Conservation (phyloP, 805 yeast genomes). For the Pichia californica region DNA sequence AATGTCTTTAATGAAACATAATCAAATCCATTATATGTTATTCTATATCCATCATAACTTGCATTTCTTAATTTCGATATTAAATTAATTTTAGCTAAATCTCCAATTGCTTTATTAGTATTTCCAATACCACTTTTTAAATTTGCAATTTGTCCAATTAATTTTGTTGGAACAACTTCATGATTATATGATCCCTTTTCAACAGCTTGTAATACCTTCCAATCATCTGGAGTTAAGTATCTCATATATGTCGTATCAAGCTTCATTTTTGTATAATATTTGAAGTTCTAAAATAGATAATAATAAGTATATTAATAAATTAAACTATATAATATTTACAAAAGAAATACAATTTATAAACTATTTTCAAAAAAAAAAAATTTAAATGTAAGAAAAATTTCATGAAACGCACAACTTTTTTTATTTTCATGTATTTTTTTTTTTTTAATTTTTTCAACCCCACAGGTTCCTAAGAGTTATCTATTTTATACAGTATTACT, state of each 20-base stretch:
- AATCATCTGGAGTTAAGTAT: constrained; percentile 85
- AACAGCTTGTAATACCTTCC: constrained; percentile 79
- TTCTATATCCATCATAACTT: constrained; percentile 87
- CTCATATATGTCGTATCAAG: constrained; percentile 91
- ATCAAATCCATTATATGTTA: constrained; percentile 87
- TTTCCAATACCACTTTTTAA: constrained; percentile 61
- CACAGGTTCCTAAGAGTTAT: too few species aligned
- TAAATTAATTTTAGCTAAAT: constrained; percentile 78
- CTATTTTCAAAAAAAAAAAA: too few species aligned
- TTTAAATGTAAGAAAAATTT: too few species aligned
- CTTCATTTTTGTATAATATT: constrained; percentile 83
- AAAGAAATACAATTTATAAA: too few species aligned
- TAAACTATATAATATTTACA: too few species aligned
- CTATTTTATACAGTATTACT: too few species aligned
- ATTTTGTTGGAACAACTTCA: constrained; percentile 84
- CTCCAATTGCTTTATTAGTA: constrained; percentile 73
- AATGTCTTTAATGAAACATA: constrained; percentile 84
- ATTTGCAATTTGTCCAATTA: constrained; percentile 77
- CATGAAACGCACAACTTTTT: too few species aligned
- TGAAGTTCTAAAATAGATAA: too few species aligned
- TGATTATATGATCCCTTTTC: constrained; percentile 90
- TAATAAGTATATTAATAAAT: too few species aligned
- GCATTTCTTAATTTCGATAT: constrained; percentile 80
- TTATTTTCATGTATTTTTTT: too few species aligned
- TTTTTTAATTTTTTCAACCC: too few species aligned